Evolutionary conservation across 768 basidiomycete genomes (phyloP).

Genomic region (Baorangia bicolor): DNA sequence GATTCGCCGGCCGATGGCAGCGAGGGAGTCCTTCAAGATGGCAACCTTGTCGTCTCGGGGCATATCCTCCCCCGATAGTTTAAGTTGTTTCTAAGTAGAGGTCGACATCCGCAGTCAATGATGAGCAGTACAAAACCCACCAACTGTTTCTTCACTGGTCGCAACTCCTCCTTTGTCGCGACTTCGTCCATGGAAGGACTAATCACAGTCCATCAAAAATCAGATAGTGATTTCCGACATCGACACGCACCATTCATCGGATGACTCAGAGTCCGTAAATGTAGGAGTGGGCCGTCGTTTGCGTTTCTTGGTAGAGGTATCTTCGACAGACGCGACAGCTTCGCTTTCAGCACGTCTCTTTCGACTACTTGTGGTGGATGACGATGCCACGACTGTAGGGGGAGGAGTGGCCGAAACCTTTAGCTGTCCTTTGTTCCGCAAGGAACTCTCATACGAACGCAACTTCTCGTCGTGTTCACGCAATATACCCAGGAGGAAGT

Average conservation of each 20-base stretch:
- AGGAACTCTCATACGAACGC: slow-evolving; percentile 81
- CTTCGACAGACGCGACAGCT: slow-evolving; percentile 79
- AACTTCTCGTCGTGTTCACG: slow-evolving; percentile 90
- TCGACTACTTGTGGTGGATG: slow-evolving; percentile 54
- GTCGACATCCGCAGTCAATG: background rate
- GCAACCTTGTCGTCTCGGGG: slow-evolving; percentile 94
- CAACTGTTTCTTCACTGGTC: slow-evolving; percentile 96
- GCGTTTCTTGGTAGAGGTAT: slow-evolving; percentile 63
- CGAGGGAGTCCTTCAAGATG: slow-evolving; percentile 92
- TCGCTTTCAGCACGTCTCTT: slow-evolving; percentile 85
- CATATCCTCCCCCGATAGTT: slow-evolving; percentile 90
- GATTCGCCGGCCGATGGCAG: slow-evolving; percentile 91
- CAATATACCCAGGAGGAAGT: slow-evolving; percentile 83
- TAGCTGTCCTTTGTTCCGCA: slow-evolving; percentile 66
- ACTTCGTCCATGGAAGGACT: slow-evolving; percentile 96
- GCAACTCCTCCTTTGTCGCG: slow-evolving; percentile 88
- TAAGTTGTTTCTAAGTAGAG: slow-evolving; percentile 82
- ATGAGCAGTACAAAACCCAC: slow-evolving; percentile 43
- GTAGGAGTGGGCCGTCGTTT: slow-evolving; percentile 96
- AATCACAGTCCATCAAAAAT: slow-evolving; percentile 4
- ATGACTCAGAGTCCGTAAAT: slow-evolving; percentile 92
- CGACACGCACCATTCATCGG: slow-evolving; percentile 80
- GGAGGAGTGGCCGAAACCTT: slow-evolving; percentile 77
- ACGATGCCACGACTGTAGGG: slow-evolving; percentile 66
- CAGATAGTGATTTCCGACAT: background rate